Percentiles rank a stretch among this genome's conserved stretches.
Evolutionary conservation across 2,329 filamentous ascomycete species (phyloP).

Genomic region (Bipolaris oryzae): DNA sequence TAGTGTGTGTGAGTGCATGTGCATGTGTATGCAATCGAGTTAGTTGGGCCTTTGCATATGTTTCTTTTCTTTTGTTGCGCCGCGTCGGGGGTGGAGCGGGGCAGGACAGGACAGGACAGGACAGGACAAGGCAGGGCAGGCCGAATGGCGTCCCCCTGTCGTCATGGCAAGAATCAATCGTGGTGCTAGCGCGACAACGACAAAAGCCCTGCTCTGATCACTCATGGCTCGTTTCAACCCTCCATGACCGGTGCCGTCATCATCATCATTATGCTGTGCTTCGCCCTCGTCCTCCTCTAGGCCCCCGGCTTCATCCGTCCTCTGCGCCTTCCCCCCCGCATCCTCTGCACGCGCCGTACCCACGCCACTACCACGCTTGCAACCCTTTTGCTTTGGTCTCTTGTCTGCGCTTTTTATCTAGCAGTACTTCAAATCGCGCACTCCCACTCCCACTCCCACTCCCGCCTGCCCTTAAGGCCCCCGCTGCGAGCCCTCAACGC

Average conservation of each 20-base stretch:
- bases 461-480: too few species aligned
- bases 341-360: conserved; percentile 6
- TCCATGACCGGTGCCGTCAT: neutral
- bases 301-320: conserved; percentile 5
- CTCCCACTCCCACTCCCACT: too few species aligned
- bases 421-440: too few species aligned
- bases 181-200: neutral
- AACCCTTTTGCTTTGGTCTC: conserved; percentile 4
- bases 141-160: conserved; percentile 14
- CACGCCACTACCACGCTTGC: conserved; percentile 4
- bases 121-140: neutral
- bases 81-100: too few species aligned
- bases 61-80: too few species aligned
- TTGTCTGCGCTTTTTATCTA: neutral
- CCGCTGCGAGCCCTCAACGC: neutral
- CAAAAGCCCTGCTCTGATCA: neutral
- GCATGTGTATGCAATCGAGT: too few species aligned
- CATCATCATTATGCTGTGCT: conserved; percentile 1
- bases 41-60: too few species aligned
- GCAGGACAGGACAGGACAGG: neutral
- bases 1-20: too few species aligned
- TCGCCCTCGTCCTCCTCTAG: conserved; percentile 1
- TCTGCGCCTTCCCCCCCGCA: neutral
- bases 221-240: conserved; percentile 3
- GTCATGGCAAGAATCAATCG: conserved; percentile 16